These are phyloP conservation scores for Hondaea fermentalgiana DNA, from an alignment of 108 stramenopile species.

Conservation along the genomic window DNA sequence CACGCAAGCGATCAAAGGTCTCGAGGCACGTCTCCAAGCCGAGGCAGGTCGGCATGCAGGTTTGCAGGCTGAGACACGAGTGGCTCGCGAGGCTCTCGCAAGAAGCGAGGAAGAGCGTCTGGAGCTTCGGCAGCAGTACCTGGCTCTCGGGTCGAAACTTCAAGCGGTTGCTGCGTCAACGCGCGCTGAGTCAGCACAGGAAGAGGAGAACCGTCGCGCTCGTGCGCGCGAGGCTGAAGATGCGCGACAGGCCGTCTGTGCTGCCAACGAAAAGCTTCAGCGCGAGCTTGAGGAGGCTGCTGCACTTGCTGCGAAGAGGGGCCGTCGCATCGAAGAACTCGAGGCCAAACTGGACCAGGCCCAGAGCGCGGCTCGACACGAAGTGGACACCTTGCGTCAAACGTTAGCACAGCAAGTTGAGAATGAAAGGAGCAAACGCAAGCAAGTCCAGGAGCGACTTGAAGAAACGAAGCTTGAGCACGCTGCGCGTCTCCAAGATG, in stretches of 20 bases:
- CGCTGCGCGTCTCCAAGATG: neutral
- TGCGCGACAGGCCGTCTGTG: too few relatives aligned
- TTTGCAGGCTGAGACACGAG: neutral
- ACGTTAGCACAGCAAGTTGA: neutral
- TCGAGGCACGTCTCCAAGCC: neutral
- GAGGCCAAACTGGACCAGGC: neutral
- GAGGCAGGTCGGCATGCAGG: neutral
- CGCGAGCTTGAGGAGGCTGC: neutral
- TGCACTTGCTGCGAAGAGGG: neutral
- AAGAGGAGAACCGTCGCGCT: neutral
- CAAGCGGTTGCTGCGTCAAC: neutral
- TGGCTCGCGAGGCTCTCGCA: neutral
- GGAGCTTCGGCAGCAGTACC: constrained; percentile 10
- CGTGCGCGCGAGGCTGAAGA: neutral
- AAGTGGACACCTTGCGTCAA: neutral
- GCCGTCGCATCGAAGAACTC: neutral
- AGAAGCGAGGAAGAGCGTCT: neutral
- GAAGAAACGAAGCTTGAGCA: neutral
- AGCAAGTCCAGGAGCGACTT: neutral
- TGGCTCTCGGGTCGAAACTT: neutral
- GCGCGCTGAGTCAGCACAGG: neutral
- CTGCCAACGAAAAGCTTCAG: neutral
- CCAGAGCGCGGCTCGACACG: neutral
- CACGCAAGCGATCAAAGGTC: neutral
- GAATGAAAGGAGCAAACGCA: neutral